These are phyloP conservation scores for Neurospora crassa DNA, from an alignment of 2,329 filamentous ascomycete species.

Conservation along the genomic window DNA sequence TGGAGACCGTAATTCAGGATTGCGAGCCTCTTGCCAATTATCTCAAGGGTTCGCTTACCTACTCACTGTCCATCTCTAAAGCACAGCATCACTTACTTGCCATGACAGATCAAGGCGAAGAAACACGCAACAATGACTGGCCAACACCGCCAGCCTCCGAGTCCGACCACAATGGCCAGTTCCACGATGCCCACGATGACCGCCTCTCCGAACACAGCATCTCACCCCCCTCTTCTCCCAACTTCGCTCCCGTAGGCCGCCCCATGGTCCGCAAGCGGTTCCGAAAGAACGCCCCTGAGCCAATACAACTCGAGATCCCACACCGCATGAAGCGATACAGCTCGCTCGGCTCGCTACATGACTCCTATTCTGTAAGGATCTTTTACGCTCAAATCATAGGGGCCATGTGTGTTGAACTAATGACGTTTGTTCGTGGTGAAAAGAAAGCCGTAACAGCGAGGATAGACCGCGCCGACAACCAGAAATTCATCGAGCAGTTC, in stretches of 20 bases:
- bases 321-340: slow-evolving; percentile 27
- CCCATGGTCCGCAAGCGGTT: slow-evolving; percentile 45
- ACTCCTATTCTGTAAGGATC: slow-evolving; percentile 41
- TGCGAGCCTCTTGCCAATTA: slow-evolving; percentile 83
- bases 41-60: slow-evolving; percentile 61
- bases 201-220: slow-evolving; percentile 25
- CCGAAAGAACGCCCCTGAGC: slow-evolving; percentile 35
- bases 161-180: not conserved
- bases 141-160: slow-evolving; percentile 25
- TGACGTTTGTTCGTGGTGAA: slow-evolving; percentile 9
- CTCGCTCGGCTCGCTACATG: slow-evolving; percentile 36
- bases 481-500: slow-evolving; percentile 83
- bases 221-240: slow-evolving; percentile 37
- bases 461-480: slow-evolving; percentile 68
- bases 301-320: slow-evolving; percentile 33
- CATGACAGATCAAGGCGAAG: slow-evolving; percentile 39
- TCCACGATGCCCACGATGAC: not conserved
- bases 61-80: slow-evolving; percentile 9
- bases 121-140: slow-evolving; percentile 38
- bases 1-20: slow-evolving; percentile 84
- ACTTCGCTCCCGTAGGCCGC: slow-evolving; percentile 47
- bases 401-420: slow-evolving; percentile 1
- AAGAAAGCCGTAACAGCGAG: slow-evolving; percentile 62
- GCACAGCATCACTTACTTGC: not conserved
- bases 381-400: slow-evolving; percentile 7